Evolutionary conservation across 1,284 basidiomycete species (phyloP).

Genomic region (Inonotus hispidus): DNA sequence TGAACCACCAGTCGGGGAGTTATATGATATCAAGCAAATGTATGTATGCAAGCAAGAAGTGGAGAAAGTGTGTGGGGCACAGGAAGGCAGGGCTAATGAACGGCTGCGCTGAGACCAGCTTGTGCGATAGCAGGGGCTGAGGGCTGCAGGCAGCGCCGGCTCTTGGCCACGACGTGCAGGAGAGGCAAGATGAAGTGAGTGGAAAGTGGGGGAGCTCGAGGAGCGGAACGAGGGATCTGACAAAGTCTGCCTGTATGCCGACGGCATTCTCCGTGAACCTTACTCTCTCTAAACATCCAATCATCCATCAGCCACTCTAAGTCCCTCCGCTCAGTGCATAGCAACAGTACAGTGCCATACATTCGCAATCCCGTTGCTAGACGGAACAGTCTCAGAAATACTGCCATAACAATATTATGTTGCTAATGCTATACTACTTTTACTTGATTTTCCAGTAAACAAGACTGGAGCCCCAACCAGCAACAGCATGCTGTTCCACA

Average conservation of each 20-base stretch:
- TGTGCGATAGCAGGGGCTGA: neutral
- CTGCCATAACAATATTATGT: no score
- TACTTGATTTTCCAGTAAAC: constrained; percentile 70
- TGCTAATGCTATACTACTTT: neutral
- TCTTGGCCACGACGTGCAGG: constrained; percentile 10
- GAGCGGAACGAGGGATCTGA: neutral
- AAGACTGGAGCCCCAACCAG: constrained; percentile 57
- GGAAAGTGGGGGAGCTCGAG: neutral
- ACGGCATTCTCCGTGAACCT: neutral
- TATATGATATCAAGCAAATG: neutral
- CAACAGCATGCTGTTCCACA: constrained; percentile 66
- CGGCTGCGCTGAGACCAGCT: constrained; percentile 1
- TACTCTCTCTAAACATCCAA: neutral
- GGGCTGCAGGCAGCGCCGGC: constrained; percentile 6
- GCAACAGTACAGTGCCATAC: neutral
- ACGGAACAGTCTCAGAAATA: no score
- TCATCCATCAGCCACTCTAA: neutral
- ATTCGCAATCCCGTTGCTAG: neutral
- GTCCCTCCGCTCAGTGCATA: neutral
- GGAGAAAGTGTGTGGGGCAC: neutral
- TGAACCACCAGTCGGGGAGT: neutral
- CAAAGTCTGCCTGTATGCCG: neutral
- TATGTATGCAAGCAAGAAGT: neutral
- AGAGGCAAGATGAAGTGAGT: neutral
- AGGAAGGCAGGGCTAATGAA: neutral